Evolutionary conservation across 2,329 filamentous ascomycete species (phyloP).

Genomic region (Penicillium sp.): DNA sequence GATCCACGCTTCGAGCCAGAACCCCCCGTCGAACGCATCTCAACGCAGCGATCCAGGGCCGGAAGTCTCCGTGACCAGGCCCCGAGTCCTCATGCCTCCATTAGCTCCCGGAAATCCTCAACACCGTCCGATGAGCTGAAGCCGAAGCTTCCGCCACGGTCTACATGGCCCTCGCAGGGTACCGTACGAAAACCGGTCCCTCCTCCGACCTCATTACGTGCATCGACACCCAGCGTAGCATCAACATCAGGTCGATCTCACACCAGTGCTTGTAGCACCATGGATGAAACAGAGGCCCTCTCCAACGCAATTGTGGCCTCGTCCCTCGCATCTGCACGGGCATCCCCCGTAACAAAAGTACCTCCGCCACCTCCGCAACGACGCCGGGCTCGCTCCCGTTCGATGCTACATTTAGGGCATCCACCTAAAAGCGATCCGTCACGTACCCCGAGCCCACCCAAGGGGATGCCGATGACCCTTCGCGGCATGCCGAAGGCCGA

Average conservation of each 20-base stretch:
- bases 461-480: slow-evolving; percentile 42
- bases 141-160: slow-evolving; percentile 27
- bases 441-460: slow-evolving; percentile 35
- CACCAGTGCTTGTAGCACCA: slow-evolving; percentile 24
- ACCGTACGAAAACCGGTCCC: slow-evolving; percentile 12
- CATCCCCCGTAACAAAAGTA: slow-evolving; percentile 36
- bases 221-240: slow-evolving; percentile 25
- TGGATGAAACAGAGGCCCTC: slow-evolving; percentile 33
- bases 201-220: slow-evolving; percentile 11
- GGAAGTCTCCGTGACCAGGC: slow-evolving; percentile 7
- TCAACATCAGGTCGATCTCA: slow-evolving; percentile 26
- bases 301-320: slow-evolving; percentile 48
- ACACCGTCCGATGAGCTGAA: slow-evolving; percentile 17
- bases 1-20: slow-evolving; percentile 4
- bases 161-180: slow-evolving; percentile 8
- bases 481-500: slow-evolving; percentile 37
- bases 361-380: slow-evolving; percentile 39
- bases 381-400: slow-evolving; percentile 36
- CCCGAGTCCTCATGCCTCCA: slow-evolving; percentile 14
- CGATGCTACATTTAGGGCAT: slow-evolving; percentile 33
- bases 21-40: slow-evolving; percentile 3
- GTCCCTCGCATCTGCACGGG: slow-evolving; percentile 43
- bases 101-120: slow-evolving; percentile 12
- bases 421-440: slow-evolving; percentile 28
- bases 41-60: slow-evolving; percentile 11